These are phyloP conservation scores for Sporothrix dimorphospora DNA, from an alignment of 2,329 filamentous ascomycete species.

Conservation along the genomic window DNA sequence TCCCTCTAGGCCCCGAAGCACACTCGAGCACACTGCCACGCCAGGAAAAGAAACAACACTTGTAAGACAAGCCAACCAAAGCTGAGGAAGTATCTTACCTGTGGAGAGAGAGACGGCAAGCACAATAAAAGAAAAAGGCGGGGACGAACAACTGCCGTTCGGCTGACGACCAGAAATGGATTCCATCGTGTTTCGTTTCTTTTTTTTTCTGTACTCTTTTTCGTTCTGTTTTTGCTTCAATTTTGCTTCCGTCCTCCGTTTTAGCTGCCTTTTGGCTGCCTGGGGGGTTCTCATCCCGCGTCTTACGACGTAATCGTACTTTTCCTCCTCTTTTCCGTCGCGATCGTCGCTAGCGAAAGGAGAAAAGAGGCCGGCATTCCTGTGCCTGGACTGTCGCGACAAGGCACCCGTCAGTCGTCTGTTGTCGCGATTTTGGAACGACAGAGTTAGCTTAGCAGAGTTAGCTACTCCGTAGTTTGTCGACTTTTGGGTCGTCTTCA, in stretches of 20 bases:
- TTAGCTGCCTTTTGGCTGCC: background rate
- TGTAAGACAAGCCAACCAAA: background rate
- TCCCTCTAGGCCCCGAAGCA: background rate
- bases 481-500: background rate
- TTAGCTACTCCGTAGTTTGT: no score
- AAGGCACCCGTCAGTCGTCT: slow-evolving; percentile 19
- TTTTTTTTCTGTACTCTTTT: background rate
- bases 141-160: slow-evolving; percentile 7
- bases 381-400: slow-evolving; percentile 6
- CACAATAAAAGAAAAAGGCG: background rate
- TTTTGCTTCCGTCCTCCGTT: background rate
- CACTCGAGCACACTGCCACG: slow-evolving; percentile 5
- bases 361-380: background rate
- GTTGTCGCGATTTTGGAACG: slow-evolving; percentile 6
- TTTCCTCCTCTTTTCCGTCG: background rate
- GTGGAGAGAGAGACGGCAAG: background rate
- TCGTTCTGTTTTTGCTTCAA: background rate
- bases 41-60: slow-evolving; percentile 9
- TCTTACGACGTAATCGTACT: background rate
- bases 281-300: background rate
- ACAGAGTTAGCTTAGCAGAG: no score
- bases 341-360: background rate
- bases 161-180: background rate
- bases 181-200: background rate
- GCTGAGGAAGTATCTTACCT: no score